Base-by-base conservation (phyloP, 192 early-diverging fungal genomes). In the Gaertneriomyces semiglobifer region DNA sequence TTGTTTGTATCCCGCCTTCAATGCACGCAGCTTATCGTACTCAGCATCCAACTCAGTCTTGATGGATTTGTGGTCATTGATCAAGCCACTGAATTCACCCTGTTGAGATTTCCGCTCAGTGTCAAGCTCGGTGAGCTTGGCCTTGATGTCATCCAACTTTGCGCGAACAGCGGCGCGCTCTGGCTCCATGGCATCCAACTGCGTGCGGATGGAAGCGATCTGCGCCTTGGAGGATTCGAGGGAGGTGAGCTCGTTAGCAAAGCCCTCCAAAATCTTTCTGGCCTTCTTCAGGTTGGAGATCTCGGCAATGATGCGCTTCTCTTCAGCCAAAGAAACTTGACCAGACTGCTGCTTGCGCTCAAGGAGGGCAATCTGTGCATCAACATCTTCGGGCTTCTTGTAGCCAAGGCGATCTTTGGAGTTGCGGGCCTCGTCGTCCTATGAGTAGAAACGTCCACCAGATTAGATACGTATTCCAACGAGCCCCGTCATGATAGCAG, bases 301-400 rank as follows among this genome's bases (percentile, higher is more conserved):
- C 71, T 94, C 92, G 53, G 88, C 71, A n/a, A 94, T 83, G 48
- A 90, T 84, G 20, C 85, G 85, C 75, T 92, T 93, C 79, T 98
- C 95, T 57, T 95, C 94, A 53, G 89, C 82, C 63, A 98, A 74
- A 66, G 88, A 85, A 46, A 91, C 71, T 33, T 64, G 78, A 65
- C 93, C 93, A 43, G 86, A 81, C 51, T 90, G 88, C 61, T 94
- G 84, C 73, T 90, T 82, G 64, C 77, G 81, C 73, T 96, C 92
- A 67, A 88, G 71, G 57, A 88, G 81, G 61, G 38, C 69, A 69
- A 96, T 91, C 58, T 81, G 66, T 55, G 66, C 73, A 46, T 94
- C 92, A 56, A 96, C 86, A 40, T 94, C 93, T 19, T 79, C 90
- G 20, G 83, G 78, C 39, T 77, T 88, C 81, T 91, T 93, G 82